Evolutionary conservation across 2,329 filamentous ascomycete species (phyloP), one percentile per base, ranked within the genome.

Genomic region (Pestalotiopsis sp.): DNA sequence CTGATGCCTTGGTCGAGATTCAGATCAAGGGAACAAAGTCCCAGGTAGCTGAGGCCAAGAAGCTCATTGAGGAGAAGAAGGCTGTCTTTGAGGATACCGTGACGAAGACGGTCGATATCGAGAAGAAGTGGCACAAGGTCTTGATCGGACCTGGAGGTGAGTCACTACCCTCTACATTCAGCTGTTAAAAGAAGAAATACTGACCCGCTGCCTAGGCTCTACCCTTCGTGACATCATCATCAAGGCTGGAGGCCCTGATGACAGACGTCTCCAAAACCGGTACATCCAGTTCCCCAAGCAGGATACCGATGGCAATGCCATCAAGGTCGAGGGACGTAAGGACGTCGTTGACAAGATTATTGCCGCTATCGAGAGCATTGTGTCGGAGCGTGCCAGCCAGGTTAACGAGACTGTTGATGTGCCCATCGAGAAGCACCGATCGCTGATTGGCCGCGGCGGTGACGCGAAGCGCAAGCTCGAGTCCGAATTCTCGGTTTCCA

Each of bases 241-340:
- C 66, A 89, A 93, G 75, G 95, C 96, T 61, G 97, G 96, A 71
- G 97, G 96, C 11, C 94, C 95, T 49, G 92, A 94, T 74, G 95
- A 97, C 77, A 89, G 92, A 71, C 91, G 93, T 56, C 91, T 93
- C 71, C 89, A 96, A 74, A 93, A 94, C 65, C 93, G 95, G 71
- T 94, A 95, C 75, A 94, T 99, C 70, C 94, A 95, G 79, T 98
- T 99, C 85, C 96, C 96, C 68, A 94, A 95, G 79, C 91, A 93
- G 72, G 95, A 97, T 68, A 89, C 91, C 66, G 91, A 92, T 70
- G 94, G 93, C 59, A 93, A 92, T 77, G 88, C 87, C 31, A 97
- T 99, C 81, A 95, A 92, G 78, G 86, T 99, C 5, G 95, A 98
- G 81, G 96, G 96, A 38, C 91, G 92, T 62, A 90, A 89, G 71